These are phyloP conservation scores for Cytospora paraplurivora DNA, from an alignment of 2,329 filamentous ascomycete species.

Conservation along the genomic window DNA sequence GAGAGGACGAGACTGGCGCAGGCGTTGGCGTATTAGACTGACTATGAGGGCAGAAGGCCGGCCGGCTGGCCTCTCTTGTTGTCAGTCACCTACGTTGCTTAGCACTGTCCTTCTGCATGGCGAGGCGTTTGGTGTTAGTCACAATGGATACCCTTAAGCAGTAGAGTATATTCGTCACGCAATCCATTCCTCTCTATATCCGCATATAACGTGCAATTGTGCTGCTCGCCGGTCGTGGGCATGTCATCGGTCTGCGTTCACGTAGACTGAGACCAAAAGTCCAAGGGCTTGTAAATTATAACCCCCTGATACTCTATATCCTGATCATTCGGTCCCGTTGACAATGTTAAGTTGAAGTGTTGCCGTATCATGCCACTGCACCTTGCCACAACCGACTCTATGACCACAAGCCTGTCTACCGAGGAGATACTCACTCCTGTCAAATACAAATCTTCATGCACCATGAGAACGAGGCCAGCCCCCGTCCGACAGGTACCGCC, in stretches of 20 bases:
- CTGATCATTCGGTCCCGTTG: background rate
- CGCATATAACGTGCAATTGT: background rate
- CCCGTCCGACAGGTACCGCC: background rate
- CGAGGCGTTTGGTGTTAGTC: slow-evolving; percentile 10
- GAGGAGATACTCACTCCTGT: background rate
- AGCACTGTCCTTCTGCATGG: background rate
- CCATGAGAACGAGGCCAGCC: background rate
- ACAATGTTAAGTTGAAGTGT: background rate
- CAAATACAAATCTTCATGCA: background rate
- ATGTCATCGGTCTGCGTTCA: background rate
- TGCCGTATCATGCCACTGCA: background rate
- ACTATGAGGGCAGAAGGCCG: background rate
- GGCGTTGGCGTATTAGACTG: slow-evolving; percentile 44
- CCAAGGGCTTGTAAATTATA: background rate
- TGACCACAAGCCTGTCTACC: background rate
- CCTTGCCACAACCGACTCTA: background rate
- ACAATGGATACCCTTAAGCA: background rate
- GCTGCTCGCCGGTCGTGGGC: background rate
- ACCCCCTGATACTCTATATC: background rate
- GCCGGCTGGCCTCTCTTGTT: background rate
- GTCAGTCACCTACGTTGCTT: background rate
- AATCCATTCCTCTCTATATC: background rate
- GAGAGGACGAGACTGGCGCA: slow-evolving; percentile 48
- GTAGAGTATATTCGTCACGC: background rate
- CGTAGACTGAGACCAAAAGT: background rate